These are phyloP conservation scores for Sordariomycetes sp. DNA, from an alignment of 2,329 filamentous ascomycete genomes.

Conservation along the genomic window DNA sequence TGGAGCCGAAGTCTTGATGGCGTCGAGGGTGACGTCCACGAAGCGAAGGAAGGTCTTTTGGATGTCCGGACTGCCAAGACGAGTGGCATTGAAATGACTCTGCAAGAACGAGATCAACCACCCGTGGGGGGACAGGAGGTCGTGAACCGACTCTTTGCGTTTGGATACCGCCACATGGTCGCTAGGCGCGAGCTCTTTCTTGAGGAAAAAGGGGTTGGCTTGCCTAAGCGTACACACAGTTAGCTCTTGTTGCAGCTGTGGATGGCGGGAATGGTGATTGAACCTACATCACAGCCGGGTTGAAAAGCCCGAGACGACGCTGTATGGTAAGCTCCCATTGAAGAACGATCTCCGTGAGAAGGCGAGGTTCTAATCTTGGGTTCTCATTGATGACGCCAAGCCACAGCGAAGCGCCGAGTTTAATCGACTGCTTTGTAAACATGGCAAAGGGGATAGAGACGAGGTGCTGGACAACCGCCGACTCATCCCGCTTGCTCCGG, in stretches of 20 bases:
- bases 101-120: constrained; percentile 77
- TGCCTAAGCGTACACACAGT: constrained; percentile 28
- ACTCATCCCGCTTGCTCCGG: constrained; percentile 60
- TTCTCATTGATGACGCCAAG: constrained; percentile 96
- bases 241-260: not conserved
- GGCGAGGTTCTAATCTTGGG: constrained; percentile 70
- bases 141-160: constrained; percentile 66
- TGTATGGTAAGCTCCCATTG: constrained; percentile 83
- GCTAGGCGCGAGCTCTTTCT: constrained; percentile 85
- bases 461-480: constrained; percentile 70
- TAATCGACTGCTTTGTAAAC: constrained; percentile 91
- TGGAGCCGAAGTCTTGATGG: constrained; percentile 53
- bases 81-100: constrained; percentile 88
- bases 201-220: constrained; percentile 78
- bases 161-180: constrained; percentile 64
- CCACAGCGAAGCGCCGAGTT: constrained; percentile 91
- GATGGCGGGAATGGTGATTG: not conserved
- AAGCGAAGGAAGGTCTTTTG: constrained; percentile 74
- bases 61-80: constrained; percentile 70
- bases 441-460: constrained; percentile 87
- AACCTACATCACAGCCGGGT: constrained; percentile 47
- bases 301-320: constrained; percentile 70
- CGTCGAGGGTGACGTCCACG: constrained; percentile 64
- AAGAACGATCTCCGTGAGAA: constrained; percentile 76
- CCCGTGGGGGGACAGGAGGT: constrained; percentile 75